These are phyloP conservation scores for Ceratobasidium sp. DNA, from an alignment of 1,284 basidiomycete species.

Conservation along the genomic window DNA sequence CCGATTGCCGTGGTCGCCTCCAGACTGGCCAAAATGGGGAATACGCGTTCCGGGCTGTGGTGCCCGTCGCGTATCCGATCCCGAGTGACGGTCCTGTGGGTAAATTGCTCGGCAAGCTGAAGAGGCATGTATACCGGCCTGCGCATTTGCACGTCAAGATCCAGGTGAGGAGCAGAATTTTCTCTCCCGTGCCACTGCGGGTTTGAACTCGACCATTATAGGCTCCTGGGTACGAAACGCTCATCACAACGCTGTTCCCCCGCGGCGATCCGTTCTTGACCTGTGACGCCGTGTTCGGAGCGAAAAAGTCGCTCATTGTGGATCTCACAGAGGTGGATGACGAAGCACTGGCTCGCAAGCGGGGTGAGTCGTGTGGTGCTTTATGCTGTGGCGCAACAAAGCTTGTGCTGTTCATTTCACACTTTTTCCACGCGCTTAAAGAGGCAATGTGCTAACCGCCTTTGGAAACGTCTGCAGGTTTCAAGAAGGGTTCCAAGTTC, in stretches of 20 bases:
- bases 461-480: conserved; percentile 64
- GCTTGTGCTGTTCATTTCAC: not conserved
- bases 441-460: conserved; percentile 61
- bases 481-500: conserved; percentile 66
- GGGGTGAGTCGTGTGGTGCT: conserved; percentile 52
- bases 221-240: conserved; percentile 72
- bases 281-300: conserved; percentile 81
- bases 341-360: conserved; percentile 70
- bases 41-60: conserved; percentile 77
- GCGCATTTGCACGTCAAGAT: conserved; percentile 81
- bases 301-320: conserved; percentile 67
- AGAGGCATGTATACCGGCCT: conserved; percentile 79
- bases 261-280: conserved; percentile 69
- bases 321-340: conserved; percentile 44
- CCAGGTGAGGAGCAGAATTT: conserved; percentile 46
- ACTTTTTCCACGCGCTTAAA: not conserved
- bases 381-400: not conserved
- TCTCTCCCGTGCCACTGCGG: too few relatives aligned
- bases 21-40: conserved; percentile 67
- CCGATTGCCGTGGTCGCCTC: conserved; percentile 81
- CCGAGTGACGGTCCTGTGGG: conserved; percentile 83
- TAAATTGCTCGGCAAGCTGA: conserved; percentile 62
- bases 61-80: conserved; percentile 81
- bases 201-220: too few relatives aligned
- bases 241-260: conserved; percentile 78